Percentiles rank a stretch among this genome's conserved stretches.
Evolutionary conservation across 2,329 filamentous ascomycete genomes (phyloP).

Genomic region (Colletotrichum agaves): DNA sequence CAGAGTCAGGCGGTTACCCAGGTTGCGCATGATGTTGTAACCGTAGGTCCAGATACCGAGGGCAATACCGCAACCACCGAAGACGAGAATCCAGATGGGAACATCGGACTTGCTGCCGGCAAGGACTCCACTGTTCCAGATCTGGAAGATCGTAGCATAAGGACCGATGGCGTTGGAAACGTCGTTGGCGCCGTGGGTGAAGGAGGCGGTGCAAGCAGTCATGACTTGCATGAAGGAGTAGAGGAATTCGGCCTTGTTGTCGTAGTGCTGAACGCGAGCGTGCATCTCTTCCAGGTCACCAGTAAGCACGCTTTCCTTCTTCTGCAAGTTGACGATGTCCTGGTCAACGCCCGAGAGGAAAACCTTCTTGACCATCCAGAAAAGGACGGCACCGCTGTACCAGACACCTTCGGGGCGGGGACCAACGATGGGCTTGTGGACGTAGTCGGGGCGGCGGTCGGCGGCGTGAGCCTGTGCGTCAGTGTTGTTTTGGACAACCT

Average conservation of each 20-base stretch:
- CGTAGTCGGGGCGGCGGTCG: conserved; percentile 4
- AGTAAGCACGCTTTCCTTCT: conserved; percentile 55
- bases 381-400: conserved; percentile 51
- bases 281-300: conserved; percentile 66
- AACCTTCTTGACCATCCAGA: conserved; percentile 52
- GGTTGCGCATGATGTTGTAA: conserved; percentile 68
- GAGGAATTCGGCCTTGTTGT: conserved; percentile 70
- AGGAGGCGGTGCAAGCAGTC: conserved; percentile 71
- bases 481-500: conserved; percentile 44
- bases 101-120: conserved; percentile 57
- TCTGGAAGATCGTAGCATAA: conserved; percentile 70
- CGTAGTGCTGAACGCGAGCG: conserved; percentile 67
- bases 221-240: conserved; percentile 70
- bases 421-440: conserved; percentile 44
- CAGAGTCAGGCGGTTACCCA: conserved; percentile 67
- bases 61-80: conserved; percentile 48
- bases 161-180: conserved; percentile 72
- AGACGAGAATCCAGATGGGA: conserved; percentile 67
- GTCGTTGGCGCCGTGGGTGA: conserved; percentile 75
- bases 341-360: conserved; percentile 55
- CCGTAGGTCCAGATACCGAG: conserved; percentile 62
- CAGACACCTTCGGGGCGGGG: conserved; percentile 50
- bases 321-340: conserved; percentile 46
- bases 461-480: conserved; percentile 30
- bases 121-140: conserved; percentile 63